phyloP scores from a whole-genome alignment of 805 yeast species.

The Yamadazyma tumulicola region DNA sequence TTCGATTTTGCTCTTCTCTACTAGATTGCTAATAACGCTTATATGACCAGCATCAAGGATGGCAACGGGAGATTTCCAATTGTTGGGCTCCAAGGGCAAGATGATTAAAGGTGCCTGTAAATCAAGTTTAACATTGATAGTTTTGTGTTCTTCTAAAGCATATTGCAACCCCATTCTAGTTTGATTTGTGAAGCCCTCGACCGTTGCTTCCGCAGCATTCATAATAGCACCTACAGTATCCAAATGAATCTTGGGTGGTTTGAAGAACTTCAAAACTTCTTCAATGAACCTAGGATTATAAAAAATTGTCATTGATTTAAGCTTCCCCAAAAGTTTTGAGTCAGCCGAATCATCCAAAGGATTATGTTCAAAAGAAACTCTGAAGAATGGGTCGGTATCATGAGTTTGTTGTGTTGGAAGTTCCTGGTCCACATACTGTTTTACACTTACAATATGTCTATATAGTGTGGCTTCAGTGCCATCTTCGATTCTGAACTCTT shows the following conservation, averaged over 20 bases:
- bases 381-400: slow-evolving; percentile 64
- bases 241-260: slow-evolving; percentile 78
- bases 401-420: slow-evolving; percentile 7
- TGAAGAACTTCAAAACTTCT: slow-evolving; percentile 70
- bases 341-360: slow-evolving; percentile 86
- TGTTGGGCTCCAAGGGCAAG: slow-evolving; percentile 75
- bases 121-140: slow-evolving; percentile 80
- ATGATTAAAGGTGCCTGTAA: slow-evolving; percentile 91
- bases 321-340: slow-evolving; percentile 65
- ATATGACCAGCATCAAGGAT: slow-evolving; percentile 96
- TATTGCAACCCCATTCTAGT: slow-evolving; percentile 91
- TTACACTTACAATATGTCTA: slow-evolving; percentile 83
- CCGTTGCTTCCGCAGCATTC: slow-evolving; percentile 92
- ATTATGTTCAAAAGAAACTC: slow-evolving; percentile 75
- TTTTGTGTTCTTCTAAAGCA: slow-evolving; percentile 91
- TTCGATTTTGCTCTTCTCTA: slow-evolving; percentile 62
- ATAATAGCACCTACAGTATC: slow-evolving; percentile 88
- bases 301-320: slow-evolving; percentile 84
- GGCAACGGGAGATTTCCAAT: slow-evolving; percentile 83
- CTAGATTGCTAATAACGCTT: slow-evolving; percentile 76
- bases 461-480: slow-evolving; percentile 77
- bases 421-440: slow-evolving; percentile 43
- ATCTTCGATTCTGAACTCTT: slow-evolving; percentile 84
- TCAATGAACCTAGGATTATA: slow-evolving; percentile 85
- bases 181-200: slow-evolving; percentile 85